Base-by-base conservation (phyloP, 331 rosid genomes). In the Quercus lobata region DNA sequence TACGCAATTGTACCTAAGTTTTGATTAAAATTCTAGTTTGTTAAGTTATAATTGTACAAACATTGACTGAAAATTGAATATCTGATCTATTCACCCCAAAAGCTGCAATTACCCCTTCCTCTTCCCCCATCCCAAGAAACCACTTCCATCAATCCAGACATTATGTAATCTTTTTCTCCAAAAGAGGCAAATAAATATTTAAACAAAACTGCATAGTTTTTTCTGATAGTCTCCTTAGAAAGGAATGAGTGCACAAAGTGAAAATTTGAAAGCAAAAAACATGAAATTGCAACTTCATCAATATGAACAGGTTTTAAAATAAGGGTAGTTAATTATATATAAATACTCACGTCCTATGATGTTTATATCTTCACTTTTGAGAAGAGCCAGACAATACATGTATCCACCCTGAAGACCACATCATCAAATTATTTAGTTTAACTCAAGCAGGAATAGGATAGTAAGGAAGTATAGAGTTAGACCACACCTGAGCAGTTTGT, bases 331-430 rank as follows among this genome's bases (percentile, higher is more conserved):
- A 69, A 5, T 18, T 25, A 61, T 46, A 69, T 49, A 70, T 37
- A 83, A 78, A 87, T 81, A 87, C 98, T 93, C 75, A 95, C 98
- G 99, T 82, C 99, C 99, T 30, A 95, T 93, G 83, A 95, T 87
- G 65, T 93, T 91, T 57, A 95, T 74, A 69, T 78, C 80, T 76
- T 65, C 73, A 75, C 96, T 93, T 83, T 84, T 93, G 80, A 81
- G 19, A 63, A 95, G 54, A 30, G 86, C 98, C 76, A 95, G 82
- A 72, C 95, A 91, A 58, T 72, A 84, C 21, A 87, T 0, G 11
- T 21, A 1, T 72, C 80, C 72, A 19, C 2, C 86, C 97, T 89
- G 91, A 4, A 76, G 34, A 79, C 56, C 72, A 82, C 37, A 87
- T 62, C 62, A 73, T 80, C 30, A 27, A 83, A 60, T 72, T 35